phyloP scores from a whole-genome alignment of 345 rosid genomes.

The Adansonia digitata region DNA sequence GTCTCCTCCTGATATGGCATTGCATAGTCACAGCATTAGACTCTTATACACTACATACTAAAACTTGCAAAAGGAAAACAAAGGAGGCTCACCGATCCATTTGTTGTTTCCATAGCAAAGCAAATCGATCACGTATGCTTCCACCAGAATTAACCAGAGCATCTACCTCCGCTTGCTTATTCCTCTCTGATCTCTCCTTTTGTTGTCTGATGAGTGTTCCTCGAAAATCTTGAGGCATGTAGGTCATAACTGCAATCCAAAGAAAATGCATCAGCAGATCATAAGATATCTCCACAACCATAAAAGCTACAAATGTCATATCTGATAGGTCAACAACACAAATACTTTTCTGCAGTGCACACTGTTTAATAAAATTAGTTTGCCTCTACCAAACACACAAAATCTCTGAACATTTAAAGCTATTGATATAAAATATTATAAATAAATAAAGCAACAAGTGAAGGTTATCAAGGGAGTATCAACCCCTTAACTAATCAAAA shows the following conservation, averaged over 20 bases:
- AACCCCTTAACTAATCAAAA: background rate
- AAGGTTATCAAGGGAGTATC: background rate
- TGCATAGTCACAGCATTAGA: constrained; percentile 18
- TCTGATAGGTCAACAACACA: constrained; percentile 1
- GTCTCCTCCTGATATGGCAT: constrained; percentile 66
- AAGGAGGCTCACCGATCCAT: constrained; percentile 69
- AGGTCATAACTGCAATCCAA: constrained; percentile 77
- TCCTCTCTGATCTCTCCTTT: constrained; percentile 95
- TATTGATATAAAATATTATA: background rate
- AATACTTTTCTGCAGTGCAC: background rate
- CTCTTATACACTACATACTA: constrained; percentile 11
- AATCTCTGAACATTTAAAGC: background rate
- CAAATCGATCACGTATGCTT: constrained; percentile 70
- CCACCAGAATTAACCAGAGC: constrained; percentile 73
- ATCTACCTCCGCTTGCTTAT: constrained; percentile 93
- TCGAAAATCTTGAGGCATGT: constrained; percentile 99
- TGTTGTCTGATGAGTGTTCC: constrained; percentile 83
- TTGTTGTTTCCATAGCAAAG: constrained; percentile 92
- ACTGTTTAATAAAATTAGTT: background rate
- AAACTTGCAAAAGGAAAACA: constrained; percentile 6
- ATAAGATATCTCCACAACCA: background rate
- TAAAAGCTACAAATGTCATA: background rate
- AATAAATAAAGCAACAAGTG: background rate
- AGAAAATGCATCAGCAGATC: background rate
- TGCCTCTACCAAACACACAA: background rate